Conservation (phyloP, 768 basidiomycete genomes). For the Tricholoma sp. region DNA sequence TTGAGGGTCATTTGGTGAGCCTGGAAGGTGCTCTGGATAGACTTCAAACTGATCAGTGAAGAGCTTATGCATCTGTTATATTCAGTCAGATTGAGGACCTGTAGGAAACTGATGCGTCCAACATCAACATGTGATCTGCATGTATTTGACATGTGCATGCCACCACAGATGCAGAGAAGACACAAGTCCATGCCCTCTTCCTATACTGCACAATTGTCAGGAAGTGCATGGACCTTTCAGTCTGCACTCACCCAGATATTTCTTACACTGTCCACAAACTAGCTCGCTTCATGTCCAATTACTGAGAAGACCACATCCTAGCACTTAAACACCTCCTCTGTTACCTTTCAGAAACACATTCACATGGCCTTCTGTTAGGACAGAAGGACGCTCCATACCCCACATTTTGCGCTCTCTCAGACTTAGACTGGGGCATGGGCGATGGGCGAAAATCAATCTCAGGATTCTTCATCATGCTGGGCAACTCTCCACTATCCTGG, state of each 20-base stretch:
- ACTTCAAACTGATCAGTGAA: too few relatives aligned
- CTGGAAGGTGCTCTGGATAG: too few relatives aligned
- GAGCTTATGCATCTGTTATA: too few relatives aligned
- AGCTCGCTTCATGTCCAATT: background rate
- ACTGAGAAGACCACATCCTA: background rate
- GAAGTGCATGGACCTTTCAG: background rate
- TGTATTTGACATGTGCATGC: background rate
- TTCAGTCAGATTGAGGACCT: background rate
- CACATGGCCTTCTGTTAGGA: background rate
- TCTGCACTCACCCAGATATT: background rate
- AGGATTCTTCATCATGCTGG: too few relatives aligned
- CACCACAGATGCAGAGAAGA: background rate
- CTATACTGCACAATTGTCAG: background rate
- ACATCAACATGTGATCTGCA: too few relatives aligned
- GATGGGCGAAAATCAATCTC: too few relatives aligned
- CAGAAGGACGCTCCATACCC: background rate
- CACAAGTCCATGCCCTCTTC: background rate
- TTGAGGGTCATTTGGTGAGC: too few relatives aligned
- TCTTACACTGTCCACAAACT: background rate
- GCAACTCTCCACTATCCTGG: background rate
- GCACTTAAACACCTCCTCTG: background rate
- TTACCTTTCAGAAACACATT: background rate
- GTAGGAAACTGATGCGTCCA: too few relatives aligned
- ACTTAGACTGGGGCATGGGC: background rate
- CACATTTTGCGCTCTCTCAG: background rate